Base-by-base conservation (phyloP, 345 rosid genomes). In the sweet orange (Citrus sinensis) region DNA sequence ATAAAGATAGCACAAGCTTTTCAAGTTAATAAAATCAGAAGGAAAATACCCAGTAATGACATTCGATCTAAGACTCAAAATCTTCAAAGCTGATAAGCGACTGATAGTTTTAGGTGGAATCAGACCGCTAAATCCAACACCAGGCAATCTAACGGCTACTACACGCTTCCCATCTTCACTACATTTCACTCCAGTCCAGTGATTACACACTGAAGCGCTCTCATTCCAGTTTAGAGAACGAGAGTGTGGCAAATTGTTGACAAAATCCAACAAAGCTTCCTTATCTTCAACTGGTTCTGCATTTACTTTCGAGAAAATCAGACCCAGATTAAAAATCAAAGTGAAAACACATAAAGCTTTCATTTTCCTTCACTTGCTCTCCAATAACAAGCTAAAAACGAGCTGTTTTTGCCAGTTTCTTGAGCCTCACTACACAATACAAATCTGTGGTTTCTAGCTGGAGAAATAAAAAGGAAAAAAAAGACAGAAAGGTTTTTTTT, bases 131-230 rank as follows among this genome's bases (percentile, higher is more conserved):
- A 96, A 90, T 59, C 98, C 98, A 75, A 90, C 83, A 3, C 89
- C 99, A 19, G 99, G 99, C 76, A 96, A 86, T 81, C 99, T 85
- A 73, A 96, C 81, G 27, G 97, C 76, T 39, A 86, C 78, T 9
- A 96, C 79, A 7, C 87, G 91, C 51, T 92, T 81, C 78, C 73
- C 81, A 80, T 88, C 87, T 70, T 32, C 22, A 62, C 79, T 89
- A 82, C 99, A 96, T 79, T 88, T 84, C 71, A 96, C 87, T 74
- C 99, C 98, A 34, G 79, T 87, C 99, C 99, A 95, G 75, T 71
- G 67, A 37, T 81, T 70, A 83, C 98, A 93, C 66, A 88, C 88
- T 0, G 85, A 73, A 34, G 88, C 83, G 77, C 84, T 83, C 77
- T 81, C 82, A 35, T 86, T 88, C 98, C 99, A 95, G 78, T 74